Percentiles rank a stretch among this genome's conserved stretches.
These are phyloP conservation scores for Cutaneotrichosporon sp. DNA, from an alignment of 1,284 basidiomycete species.

Conservation along the genomic window DNA sequence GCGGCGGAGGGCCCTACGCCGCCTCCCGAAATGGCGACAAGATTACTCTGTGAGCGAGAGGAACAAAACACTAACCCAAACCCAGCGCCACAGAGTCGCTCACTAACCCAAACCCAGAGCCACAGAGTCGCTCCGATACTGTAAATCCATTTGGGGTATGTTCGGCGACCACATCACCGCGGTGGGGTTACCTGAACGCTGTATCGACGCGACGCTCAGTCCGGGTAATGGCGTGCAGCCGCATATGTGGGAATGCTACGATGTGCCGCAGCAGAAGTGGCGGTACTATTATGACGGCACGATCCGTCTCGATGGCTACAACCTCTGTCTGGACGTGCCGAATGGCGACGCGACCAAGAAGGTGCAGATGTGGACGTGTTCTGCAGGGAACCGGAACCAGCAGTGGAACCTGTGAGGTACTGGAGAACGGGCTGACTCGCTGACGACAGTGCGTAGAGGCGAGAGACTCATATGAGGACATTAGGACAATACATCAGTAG, in stretches of 20 bases:
- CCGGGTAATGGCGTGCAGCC: constrained; percentile 5
- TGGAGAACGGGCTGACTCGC: no score
- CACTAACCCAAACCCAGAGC: no score
- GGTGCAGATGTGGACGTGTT: constrained; percentile 12
- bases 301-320: constrained; percentile 7
- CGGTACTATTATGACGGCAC: background rate
- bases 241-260: constrained; percentile 12
- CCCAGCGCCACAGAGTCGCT: background rate
- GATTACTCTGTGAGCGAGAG: background rate
- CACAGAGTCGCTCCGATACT: background rate
- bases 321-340: constrained; percentile 15
- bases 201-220: background rate
- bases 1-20: background rate
- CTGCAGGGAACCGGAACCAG: constrained; percentile 6
- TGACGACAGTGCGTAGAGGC: no score
- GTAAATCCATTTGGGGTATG: background rate
- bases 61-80: background rate
- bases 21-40: background rate
- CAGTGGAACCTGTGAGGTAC: constrained; percentile 6
- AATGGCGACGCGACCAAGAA: constrained; percentile 4
- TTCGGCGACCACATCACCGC: background rate
- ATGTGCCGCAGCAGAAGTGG: constrained; percentile 10
- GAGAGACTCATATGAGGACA: no score
- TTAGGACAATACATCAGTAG: no score
- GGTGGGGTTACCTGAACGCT: background rate